Percentiles rank a stretch among this genome's conserved stretches.
Evolutionary conservation across 2,329 filamentous ascomycete species (phyloP).

Genomic region (Curvularia hawaiiensis): DNA sequence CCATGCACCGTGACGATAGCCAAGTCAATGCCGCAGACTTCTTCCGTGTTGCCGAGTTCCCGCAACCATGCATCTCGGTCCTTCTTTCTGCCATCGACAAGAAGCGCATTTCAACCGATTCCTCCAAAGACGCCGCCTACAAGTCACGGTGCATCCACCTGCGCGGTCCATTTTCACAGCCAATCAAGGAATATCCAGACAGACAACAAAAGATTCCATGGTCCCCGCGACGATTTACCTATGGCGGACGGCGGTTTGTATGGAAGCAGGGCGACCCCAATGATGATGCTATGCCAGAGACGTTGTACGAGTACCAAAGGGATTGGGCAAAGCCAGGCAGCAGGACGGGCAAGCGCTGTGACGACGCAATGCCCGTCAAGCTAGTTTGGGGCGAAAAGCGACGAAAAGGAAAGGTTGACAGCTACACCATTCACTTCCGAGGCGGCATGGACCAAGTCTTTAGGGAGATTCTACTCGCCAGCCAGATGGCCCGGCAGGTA

Average conservation of each 20-base stretch:
- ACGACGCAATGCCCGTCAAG: constrained; percentile 37
- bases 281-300: constrained; percentile 52
- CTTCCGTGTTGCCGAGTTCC: constrained; percentile 45
- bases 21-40: constrained; percentile 44
- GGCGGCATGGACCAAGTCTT: constrained; percentile 47
- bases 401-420: constrained; percentile 44
- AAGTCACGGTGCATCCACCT: constrained; percentile 45
- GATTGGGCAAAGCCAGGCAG: constrained; percentile 45
- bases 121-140: constrained; percentile 40
- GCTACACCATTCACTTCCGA: constrained; percentile 46
- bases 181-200: constrained; percentile 46
- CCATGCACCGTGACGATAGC: constrained; percentile 39
- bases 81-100: constrained; percentile 45
- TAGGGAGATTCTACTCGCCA: constrained; percentile 43
- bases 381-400: constrained; percentile 47
- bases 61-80: constrained; percentile 39
- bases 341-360: constrained; percentile 43
- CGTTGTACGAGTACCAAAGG: constrained; percentile 42
- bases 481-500: constrained; percentile 46
- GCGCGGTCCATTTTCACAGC: constrained; percentile 39
- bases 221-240: constrained; percentile 46
- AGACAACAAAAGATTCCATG: constrained; percentile 46
- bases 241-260: constrained; percentile 45
- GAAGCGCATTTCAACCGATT: constrained; percentile 28
- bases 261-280: constrained; percentile 54